Evolutionary conservation across 768 basidiomycete genomes (phyloP), one percentile per base, ranked within the genome.

Genomic region (Mycena chlorophos): DNA sequence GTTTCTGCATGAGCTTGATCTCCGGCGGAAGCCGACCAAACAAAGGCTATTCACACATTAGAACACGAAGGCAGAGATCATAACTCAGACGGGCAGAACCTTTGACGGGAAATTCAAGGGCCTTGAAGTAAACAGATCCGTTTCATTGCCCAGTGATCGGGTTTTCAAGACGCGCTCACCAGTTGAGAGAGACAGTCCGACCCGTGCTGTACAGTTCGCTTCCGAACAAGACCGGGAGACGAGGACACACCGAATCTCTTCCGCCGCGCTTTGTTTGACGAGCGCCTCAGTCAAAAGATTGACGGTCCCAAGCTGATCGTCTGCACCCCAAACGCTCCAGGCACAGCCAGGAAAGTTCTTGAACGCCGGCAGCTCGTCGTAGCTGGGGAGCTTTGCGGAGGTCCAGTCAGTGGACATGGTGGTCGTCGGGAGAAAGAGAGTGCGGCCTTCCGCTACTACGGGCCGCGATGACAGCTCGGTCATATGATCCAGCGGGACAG

Each of bases 301-400:
- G 25, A 88, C 71, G 2, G 86, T 88, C 1, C 87, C 87, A 20
- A 88, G 71, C 60, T 88, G 74, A 56, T 88, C 87, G 19, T 82
- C 78, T 29, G 74, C 68, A n/a, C 86, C 86, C 85, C 85, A 88
- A 12, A 88, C 74, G 2, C 73, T 75, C 87, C 87, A 88, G 3
- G 86, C 87, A 54, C 86, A 88, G n/a, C 86, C 87, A 53, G 67
- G 78, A 69, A 63, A 80, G 66, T 72, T 81, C 72, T 73, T 85
- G 77, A 68, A 85, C 12, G 75, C 62, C 13, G 70, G 71, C 27
- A 77, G 65, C 34, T 77, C 73, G 34, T 62, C 60, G 60, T 58
- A 62, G 25, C 37, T 26, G 13, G 49, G 50, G 20, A 51, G 37
- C 3, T 25, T 6, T 2, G 43, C 56, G 8, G 37, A 51, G 16